Evolutionary conservation across 2,329 filamentous ascomycete species (phyloP).

Genomic region (Cercospora sp.): DNA sequence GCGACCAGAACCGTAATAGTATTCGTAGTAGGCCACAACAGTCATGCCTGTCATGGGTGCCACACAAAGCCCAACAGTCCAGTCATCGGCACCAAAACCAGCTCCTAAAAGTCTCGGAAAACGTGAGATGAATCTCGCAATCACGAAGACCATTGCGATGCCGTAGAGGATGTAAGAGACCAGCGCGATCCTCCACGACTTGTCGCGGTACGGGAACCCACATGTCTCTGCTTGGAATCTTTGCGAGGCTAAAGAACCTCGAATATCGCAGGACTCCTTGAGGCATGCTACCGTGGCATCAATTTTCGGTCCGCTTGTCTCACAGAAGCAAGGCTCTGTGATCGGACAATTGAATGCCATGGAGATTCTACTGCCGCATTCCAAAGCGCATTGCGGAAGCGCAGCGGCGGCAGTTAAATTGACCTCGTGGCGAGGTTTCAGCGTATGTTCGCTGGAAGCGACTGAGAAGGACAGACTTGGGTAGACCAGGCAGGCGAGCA

Average conservation of each 20-base stretch:
- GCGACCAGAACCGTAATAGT: slow-evolving; percentile 8
- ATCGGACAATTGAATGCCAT: neutral
- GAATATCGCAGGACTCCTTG: neutral
- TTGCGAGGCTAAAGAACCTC: slow-evolving; percentile 3
- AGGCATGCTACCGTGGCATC: slow-evolving; percentile 7
- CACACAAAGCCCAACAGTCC: neutral
- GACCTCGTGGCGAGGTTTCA: neutral
- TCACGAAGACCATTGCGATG: slow-evolving; percentile 12
- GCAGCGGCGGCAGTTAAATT: neutral
- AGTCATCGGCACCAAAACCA: slow-evolving; percentile 14
- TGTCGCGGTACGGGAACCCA: neutral
- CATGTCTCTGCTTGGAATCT: slow-evolving; percentile 7
- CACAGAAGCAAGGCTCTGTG: slow-evolving; percentile 10
- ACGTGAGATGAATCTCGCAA: slow-evolving; percentile 11
- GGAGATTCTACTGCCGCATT: neutral
- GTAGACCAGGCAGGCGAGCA: neutral
- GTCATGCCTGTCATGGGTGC: slow-evolving; percentile 8
- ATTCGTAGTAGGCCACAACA: slow-evolving; percentile 4
- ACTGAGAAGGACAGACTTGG: neutral
- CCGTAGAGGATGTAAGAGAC: slow-evolving; percentile 9
- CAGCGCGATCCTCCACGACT: neutral
- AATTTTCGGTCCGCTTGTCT: neutral
- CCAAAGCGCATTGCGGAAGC: neutral
- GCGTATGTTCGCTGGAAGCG: neutral
- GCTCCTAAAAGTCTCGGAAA: slow-evolving; percentile 1